phyloP scores from a whole-genome alignment of 2,329 filamentous ascomycete species.

The Aureobasidium uvarum region DNA sequence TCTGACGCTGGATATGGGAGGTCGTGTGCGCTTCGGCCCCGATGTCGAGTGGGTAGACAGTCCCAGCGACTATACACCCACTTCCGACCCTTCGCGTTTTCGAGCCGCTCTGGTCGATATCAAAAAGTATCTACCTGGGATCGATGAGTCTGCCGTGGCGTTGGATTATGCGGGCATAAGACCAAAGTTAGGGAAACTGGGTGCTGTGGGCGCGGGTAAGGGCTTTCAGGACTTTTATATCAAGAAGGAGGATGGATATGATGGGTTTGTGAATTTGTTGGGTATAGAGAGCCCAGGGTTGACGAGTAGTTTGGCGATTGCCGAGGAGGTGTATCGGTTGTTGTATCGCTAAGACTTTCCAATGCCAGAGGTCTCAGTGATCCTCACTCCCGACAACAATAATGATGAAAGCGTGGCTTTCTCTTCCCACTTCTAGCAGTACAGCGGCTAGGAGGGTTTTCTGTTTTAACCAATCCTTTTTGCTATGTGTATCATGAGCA shows the following conservation, averaged over 20 bases:
- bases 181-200: slow-evolving; percentile 71
- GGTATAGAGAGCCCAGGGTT: slow-evolving; percentile 93
- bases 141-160: slow-evolving; percentile 64
- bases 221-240: slow-evolving; percentile 86
- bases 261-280: slow-evolving; percentile 83
- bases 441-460: not conserved
- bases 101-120: slow-evolving; percentile 71
- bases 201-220: slow-evolving; percentile 58
- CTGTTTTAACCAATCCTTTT: not conserved
- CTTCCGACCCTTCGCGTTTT: slow-evolving; percentile 63
- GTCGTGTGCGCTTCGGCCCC: slow-evolving; percentile 84
- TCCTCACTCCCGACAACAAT: not conserved
- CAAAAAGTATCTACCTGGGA: slow-evolving; percentile 69
- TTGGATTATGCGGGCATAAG: slow-evolving; percentile 91
- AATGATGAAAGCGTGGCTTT: not conserved
- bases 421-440: not conserved
- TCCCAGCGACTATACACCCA: slow-evolving; percentile 61
- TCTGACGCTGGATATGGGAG: slow-evolving; percentile 82
- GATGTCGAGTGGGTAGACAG: slow-evolving; percentile 89
- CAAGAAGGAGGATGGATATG: slow-evolving; percentile 69
- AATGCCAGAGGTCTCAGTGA: not conserved
- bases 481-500: too few species aligned
- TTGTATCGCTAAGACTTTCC: slow-evolving; percentile 43
- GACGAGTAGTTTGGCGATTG: slow-evolving; percentile 84
- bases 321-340: slow-evolving; percentile 65